A percentile compares a stretch with the other conserved stretches of the same genome.
Evolutionary conservation across 306 rosid species (phyloP).

Genomic region (Quercus cerris): DNA sequence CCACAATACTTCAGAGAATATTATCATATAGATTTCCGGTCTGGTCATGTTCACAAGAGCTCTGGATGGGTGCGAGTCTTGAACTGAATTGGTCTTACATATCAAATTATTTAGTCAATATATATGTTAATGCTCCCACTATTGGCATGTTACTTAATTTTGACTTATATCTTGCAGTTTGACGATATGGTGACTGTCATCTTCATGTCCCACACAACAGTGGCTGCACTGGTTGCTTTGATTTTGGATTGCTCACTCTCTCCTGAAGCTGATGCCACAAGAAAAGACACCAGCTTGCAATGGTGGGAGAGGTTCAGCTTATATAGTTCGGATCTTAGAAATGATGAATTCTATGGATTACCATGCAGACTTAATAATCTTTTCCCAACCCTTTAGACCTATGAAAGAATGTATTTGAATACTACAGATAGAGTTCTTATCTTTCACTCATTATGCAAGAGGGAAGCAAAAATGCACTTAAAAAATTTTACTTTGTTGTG

Average conservation of each 20-base stretch:
- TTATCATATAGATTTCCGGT: constrained; percentile 28
- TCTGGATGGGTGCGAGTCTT: constrained; percentile 67
- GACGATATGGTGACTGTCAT: constrained; percentile 45
- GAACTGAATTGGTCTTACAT: neutral
- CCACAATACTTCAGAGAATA: constrained; percentile 84
- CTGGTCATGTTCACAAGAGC: constrained; percentile 24
- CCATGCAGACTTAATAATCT: constrained; percentile 52
- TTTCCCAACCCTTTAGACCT: constrained; percentile 44
- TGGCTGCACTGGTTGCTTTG: constrained; percentile 64
- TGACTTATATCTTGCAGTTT: constrained; percentile 35
- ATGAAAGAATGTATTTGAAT: neutral
- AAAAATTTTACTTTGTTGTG: neutral
- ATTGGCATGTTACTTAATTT: neutral
- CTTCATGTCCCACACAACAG: constrained; percentile 71
- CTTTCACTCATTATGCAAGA: neutral
- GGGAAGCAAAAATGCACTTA: neutral
- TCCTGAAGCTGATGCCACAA: constrained; percentile 35
- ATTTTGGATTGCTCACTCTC: constrained; percentile 55
- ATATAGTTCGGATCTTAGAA: constrained; percentile 56
- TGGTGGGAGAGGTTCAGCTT: constrained; percentile 78
- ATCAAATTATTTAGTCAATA: neutral
- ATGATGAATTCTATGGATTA: constrained; percentile 64
- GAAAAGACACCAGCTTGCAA: constrained; percentile 53
- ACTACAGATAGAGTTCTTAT: neutral
- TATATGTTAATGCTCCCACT: neutral